Percentiles rank a stretch among this genome's conserved stretches.
Evolutionary conservation across 2,329 filamentous ascomycete genomes (phyloP).

Genomic region (Sporothrix protearum): DNA sequence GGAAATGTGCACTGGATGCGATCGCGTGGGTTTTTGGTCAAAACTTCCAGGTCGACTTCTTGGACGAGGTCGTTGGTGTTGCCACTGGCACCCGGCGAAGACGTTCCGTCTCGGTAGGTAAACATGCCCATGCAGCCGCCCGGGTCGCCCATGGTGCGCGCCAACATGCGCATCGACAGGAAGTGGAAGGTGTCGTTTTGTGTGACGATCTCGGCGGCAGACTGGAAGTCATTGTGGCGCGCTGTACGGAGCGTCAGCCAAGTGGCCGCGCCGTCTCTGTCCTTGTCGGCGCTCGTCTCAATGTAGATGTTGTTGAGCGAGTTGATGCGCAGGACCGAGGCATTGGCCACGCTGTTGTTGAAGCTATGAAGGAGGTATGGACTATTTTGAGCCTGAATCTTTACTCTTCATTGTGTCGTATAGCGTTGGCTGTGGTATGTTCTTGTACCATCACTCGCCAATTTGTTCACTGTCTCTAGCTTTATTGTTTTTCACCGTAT

Average conservation of each 20-base stretch:
- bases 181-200: slow-evolving; percentile 38
- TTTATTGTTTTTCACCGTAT: neutral
- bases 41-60: slow-evolving; percentile 53
- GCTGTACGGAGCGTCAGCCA: slow-evolving; percentile 49
- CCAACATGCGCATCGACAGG: slow-evolving; percentile 49
- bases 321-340: slow-evolving; percentile 34
- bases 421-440: neutral
- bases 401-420: neutral
- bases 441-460: neutral
- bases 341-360: slow-evolving; percentile 21
- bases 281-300: slow-evolving; percentile 38
- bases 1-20: slow-evolving; percentile 50
- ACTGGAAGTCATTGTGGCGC: slow-evolving; percentile 45
- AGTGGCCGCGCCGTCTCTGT: slow-evolving; percentile 39
- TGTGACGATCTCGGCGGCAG: slow-evolving; percentile 48
- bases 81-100: slow-evolving; percentile 24
- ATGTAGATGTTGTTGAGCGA: slow-evolving; percentile 43
- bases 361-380: neutral
- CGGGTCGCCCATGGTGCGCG: slow-evolving; percentile 46
- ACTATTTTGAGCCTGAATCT: neutral
- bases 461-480: neutral
- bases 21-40: slow-evolving; percentile 45
- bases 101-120: slow-evolving; percentile 42
- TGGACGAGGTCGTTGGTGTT: slow-evolving; percentile 38
- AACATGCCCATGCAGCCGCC: slow-evolving; percentile 54